phyloP scores from a whole-genome alignment of 768 basidiomycete genomes.

The Russula dissimulans region DNA sequence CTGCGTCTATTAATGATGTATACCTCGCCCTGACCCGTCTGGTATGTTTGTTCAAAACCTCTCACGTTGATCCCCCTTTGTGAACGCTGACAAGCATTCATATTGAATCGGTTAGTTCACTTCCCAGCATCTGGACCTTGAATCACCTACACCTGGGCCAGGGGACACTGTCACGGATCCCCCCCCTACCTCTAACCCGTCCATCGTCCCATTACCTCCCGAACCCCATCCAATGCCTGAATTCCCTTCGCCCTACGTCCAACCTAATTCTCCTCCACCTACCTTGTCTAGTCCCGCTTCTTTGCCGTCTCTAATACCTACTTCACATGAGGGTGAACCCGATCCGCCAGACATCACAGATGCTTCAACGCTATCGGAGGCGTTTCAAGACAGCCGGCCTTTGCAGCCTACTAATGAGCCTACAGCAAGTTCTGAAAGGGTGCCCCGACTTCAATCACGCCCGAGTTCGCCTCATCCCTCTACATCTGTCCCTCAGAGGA shows the following conservation, averaged over 20 bases:
- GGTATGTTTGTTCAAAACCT: constrained; percentile 2
- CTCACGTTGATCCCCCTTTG: neutral
- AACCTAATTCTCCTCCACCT: neutral
- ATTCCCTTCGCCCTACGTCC: neutral
- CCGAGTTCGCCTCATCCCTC: neutral
- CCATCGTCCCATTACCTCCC: neutral
- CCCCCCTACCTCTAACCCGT: neutral
- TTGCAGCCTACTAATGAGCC: neutral
- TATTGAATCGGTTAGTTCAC: neutral
- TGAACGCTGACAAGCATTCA: constrained; percentile 12
- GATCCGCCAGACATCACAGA: neutral
- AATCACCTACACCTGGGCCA: neutral
- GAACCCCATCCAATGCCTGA: neutral
- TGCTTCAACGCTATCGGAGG: neutral
- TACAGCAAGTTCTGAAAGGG: neutral
- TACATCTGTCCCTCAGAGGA: neutral
- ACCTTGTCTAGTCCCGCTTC: neutral
- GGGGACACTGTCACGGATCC: neutral
- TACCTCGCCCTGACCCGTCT: neutral
- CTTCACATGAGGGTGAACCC: neutral
- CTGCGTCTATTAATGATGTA: neutral
- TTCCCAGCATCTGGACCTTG: neutral
- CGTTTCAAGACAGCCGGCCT: neutral
- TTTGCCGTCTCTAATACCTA: neutral
- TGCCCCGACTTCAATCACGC: neutral